Evolutionary conservation across 208 protist species (phyloP).

Genomic region (Wallacemonas sp.): DNA sequence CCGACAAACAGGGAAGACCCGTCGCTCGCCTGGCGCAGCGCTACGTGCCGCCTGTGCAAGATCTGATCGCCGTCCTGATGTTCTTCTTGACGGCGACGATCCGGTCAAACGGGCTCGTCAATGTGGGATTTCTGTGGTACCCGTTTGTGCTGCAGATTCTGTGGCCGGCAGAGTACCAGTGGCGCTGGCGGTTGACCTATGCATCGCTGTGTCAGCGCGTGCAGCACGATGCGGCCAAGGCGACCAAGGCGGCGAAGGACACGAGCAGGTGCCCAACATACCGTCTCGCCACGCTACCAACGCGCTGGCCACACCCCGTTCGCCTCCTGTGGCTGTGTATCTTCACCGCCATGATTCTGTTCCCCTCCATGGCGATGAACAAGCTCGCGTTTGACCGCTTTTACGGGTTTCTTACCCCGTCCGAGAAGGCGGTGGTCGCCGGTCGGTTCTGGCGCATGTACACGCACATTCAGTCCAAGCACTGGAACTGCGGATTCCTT

Average conservation of each 20-base stretch:
- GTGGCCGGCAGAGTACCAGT: slow-evolving; percentile 33
- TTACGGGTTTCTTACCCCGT: slow-evolving; percentile 33
- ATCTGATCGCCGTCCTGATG: slow-evolving; percentile 38
- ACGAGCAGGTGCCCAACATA: background rate
- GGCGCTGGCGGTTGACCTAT: slow-evolving; percentile 16
- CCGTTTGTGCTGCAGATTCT: slow-evolving; percentile 55
- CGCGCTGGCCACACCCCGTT: slow-evolving; percentile 38
- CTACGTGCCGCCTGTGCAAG: background rate
- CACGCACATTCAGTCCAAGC: slow-evolving; percentile 66
- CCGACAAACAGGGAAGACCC: background rate
- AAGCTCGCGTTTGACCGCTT: slow-evolving; percentile 60
- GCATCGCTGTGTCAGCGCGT: background rate
- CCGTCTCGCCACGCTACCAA: slow-evolving; percentile 14
- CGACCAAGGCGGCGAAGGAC: background rate
- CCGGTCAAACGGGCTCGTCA: slow-evolving; percentile 71
- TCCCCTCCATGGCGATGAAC: slow-evolving; percentile 59
- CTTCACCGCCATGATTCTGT: slow-evolving; percentile 39
- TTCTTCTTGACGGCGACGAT: slow-evolving; percentile 52
- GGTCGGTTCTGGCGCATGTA: slow-evolving; percentile 65
- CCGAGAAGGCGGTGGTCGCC: slow-evolving; percentile 20
- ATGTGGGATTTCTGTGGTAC: slow-evolving; percentile 63
- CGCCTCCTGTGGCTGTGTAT: slow-evolving; percentile 42
- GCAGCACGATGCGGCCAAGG: background rate
- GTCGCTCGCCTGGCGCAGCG: background rate
- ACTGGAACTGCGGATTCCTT: slow-evolving; percentile 78